Percentiles rank a stretch among this genome's conserved stretches.
These are phyloP conservation scores for Trichoderma sp. DNA, from an alignment of 2,329 filamentous ascomycete species.

Conservation along the genomic window DNA sequence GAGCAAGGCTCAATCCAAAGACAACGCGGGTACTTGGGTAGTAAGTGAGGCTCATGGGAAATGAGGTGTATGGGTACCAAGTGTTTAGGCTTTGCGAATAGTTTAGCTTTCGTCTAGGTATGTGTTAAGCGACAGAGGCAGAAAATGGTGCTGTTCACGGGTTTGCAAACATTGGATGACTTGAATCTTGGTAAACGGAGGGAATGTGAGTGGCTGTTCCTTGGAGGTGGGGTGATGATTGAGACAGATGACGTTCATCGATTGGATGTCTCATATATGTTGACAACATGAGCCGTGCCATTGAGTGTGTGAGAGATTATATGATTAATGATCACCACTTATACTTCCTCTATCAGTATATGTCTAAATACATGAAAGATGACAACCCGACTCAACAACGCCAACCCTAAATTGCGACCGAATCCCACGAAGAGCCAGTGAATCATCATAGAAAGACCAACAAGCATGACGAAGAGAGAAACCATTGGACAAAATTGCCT, in stretches of 20 bases:
- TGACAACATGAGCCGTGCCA: neutral
- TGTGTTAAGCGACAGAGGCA: neutral
- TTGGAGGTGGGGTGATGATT: neutral
- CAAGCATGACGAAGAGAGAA: no score
- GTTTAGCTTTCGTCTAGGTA: neutral
- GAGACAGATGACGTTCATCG: neutral
- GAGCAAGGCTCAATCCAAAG: constrained; percentile 18
- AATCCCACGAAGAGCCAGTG: neutral
- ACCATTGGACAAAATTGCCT: neutral
- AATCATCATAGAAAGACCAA: neutral
- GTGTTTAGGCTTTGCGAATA: neutral
- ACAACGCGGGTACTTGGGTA: neutral
- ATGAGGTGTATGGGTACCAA: neutral
- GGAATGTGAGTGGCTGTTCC: no score
- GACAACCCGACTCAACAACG: fast-evolving
- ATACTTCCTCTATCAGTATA: neutral
- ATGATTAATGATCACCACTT: neutral
- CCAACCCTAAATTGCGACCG: neutral
- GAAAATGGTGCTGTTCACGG: neutral
- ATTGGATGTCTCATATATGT: neutral
- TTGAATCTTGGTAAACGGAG: neutral
- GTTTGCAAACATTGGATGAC: neutral
- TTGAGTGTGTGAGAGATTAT: neutral
- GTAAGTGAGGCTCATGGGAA: neutral
- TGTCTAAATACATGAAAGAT: neutral